Conservation (phyloP, 1,284 basidiomycete species). For the Trichosporon asahii region DNA sequence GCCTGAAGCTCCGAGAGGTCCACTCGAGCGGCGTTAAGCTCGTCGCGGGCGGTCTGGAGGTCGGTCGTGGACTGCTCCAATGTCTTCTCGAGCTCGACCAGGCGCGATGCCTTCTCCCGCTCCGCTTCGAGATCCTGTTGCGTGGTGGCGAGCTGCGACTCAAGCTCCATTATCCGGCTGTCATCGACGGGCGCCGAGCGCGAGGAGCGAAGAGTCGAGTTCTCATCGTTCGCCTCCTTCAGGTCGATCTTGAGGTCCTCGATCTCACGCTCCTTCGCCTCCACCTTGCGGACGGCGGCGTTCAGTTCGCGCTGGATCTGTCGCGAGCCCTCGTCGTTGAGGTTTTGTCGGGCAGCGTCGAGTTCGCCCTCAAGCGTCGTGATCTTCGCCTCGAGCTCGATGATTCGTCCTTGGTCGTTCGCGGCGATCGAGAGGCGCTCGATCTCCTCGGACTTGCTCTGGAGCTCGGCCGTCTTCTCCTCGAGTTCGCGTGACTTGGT, state of each 20-base stretch:
- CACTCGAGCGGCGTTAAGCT: constrained; percentile 8
- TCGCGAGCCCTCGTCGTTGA: constrained; percentile 15
- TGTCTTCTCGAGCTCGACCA: constrained; percentile 11
- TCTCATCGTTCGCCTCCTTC: constrained; percentile 26
- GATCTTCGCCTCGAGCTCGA: constrained; percentile 19
- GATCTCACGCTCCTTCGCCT: constrained; percentile 18
- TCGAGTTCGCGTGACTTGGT: neutral
- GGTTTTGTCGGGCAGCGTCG: constrained; percentile 10
- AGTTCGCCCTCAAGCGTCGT: constrained; percentile 27
- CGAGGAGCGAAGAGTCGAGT: constrained; percentile 23
- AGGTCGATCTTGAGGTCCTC: constrained; percentile 14
- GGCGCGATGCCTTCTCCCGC: constrained; percentile 12
- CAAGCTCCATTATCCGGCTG: neutral
- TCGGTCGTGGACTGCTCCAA: neutral
- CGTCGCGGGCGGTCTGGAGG: neutral
- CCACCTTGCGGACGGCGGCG: constrained; percentile 26
- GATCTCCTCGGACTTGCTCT: constrained; percentile 4
- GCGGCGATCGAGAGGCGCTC: neutral
- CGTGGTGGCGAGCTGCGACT: constrained; percentile 7
- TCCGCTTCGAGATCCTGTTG: constrained; percentile 13
- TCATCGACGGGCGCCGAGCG: neutral
- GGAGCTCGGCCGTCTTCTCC: neutral
- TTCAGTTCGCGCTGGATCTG: constrained; percentile 31
- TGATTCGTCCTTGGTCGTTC: neutral
- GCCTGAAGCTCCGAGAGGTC: neutral